A percentile compares a stretch with the other conserved stretches of the same genome.
Conservation (phyloP, 169 alveolate genomes). For the Cryptosporidium meleagridis region DNA sequence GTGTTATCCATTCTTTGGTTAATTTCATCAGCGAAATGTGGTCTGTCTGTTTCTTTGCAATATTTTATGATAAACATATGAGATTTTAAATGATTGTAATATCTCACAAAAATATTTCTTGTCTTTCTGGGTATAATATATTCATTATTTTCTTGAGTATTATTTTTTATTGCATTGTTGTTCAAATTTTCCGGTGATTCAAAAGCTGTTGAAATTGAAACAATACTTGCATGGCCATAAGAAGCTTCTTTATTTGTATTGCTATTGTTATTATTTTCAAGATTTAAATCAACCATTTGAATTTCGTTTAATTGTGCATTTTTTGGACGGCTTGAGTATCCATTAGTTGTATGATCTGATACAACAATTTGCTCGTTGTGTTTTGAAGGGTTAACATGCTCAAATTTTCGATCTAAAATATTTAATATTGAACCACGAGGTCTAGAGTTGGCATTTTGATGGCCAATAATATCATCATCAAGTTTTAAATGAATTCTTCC, state of each 20-base stretch:
- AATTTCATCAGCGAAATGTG: slow-evolving; percentile 46
- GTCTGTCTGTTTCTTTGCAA: slow-evolving; percentile 32
- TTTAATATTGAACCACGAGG: background rate
- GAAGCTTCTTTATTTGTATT: slow-evolving; percentile 20
- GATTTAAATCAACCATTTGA: slow-evolving; percentile 23
- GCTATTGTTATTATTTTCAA: slow-evolving; percentile 15
- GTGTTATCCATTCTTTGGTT: slow-evolving; percentile 30
- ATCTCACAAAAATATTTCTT: slow-evolving; percentile 15
- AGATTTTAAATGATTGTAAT: slow-evolving; percentile 7
- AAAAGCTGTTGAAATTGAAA: slow-evolving; percentile 42
- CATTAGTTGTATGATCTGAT: slow-evolving; percentile 25
- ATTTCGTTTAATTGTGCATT: slow-evolving; percentile 1
- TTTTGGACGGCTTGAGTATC: background rate
- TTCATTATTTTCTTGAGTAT: background rate
- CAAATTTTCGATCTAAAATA: background rate
- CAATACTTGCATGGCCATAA: slow-evolving; percentile 51
- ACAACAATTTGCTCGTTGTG: background rate
- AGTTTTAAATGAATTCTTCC: background rate
- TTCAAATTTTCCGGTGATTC: slow-evolving; percentile 39
- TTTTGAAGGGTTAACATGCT: background rate
- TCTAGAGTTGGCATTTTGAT: background rate
- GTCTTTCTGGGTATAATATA: background rate
- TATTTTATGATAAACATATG: slow-evolving; percentile 31
- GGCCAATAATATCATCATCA: background rate
- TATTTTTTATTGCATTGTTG: background rate